Evolutionary conservation across 2,329 filamentous ascomycete species (phyloP).

Genomic region (Ophiocordyceps camponoti-floridani): DNA sequence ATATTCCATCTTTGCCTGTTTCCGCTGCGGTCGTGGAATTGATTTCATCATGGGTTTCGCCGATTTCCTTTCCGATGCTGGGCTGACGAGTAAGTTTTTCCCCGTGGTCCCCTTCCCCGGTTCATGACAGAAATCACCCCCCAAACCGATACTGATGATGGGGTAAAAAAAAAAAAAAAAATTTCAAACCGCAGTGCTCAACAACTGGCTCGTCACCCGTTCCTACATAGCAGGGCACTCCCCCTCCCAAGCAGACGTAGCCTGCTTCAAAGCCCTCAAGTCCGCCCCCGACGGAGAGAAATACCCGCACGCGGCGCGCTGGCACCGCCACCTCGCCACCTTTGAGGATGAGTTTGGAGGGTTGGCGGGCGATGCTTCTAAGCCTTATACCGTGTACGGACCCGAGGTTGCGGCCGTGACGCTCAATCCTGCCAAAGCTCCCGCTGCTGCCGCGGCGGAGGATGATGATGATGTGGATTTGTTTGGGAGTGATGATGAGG

Average conservation of each 20-base stretch:
- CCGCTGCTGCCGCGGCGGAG: constrained; percentile 45
- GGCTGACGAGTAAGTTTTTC: constrained; percentile 19
- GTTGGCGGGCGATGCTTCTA: constrained; percentile 78
- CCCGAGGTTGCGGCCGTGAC: constrained; percentile 64
- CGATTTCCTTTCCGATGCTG: constrained; percentile 45
- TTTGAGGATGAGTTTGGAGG: constrained; percentile 86
- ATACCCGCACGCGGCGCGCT: constrained; percentile 87
- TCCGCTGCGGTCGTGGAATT: not conserved
- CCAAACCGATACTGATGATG: not conserved
- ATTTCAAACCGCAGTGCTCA: constrained; percentile 29
- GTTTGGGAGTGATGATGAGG: constrained; percentile 86
- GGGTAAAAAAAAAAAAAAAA: not conserved
- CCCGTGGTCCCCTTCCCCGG: not conserved
- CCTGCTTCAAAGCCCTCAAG: constrained; percentile 79
- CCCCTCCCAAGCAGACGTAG: constrained; percentile 90
- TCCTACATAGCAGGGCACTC: constrained; percentile 57
- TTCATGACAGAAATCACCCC: too few species aligned
- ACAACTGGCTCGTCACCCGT: constrained; percentile 51
- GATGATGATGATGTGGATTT: constrained; percentile 83
- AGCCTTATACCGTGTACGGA: constrained; percentile 79
- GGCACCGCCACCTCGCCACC: constrained; percentile 96
- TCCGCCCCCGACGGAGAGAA: constrained; percentile 61
- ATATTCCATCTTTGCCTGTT: not conserved
- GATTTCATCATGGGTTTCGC: constrained; percentile 43
- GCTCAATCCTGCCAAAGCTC: constrained; percentile 41